phyloP scores from a whole-genome alignment of 2,329 filamentous ascomycete species.

The Calcarisporium arbuscula region DNA sequence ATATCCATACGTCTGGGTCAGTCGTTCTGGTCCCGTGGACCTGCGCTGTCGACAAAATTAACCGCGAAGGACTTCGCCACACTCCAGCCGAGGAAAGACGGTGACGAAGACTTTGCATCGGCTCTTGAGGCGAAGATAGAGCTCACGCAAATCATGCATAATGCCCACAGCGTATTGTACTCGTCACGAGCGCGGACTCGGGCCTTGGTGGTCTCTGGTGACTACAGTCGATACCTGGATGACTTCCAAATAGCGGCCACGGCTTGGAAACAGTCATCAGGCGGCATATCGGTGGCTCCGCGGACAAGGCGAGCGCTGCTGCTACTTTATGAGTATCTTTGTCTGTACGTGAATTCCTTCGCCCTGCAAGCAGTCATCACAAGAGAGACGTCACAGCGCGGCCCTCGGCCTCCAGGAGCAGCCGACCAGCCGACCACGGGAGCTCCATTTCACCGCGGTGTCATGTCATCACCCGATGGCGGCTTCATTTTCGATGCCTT shows the following conservation, averaged over 20 bases:
- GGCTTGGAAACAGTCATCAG: constrained; percentile 20
- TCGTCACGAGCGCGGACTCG: constrained; percentile 64
- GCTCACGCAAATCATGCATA: constrained; percentile 65
- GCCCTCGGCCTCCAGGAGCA: too few relatives aligned
- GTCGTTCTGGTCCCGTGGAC: constrained; percentile 68
- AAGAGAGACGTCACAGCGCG: too few relatives aligned
- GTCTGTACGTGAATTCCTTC: constrained; percentile 69
- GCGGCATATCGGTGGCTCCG: constrained; percentile 64
- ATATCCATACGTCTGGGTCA: constrained; percentile 67
- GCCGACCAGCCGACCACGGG: too few relatives aligned
- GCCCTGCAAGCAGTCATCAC: constrained; percentile 71
- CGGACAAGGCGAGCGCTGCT: constrained; percentile 61
- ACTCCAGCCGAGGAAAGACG: constrained; percentile 49
- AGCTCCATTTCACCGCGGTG: too few relatives aligned
- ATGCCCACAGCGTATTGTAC: constrained; percentile 68
- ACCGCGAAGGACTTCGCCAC: constrained; percentile 63
- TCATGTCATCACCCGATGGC: too few relatives aligned
- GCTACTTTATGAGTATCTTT: constrained; percentile 66
- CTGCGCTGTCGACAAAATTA: constrained; percentile 59
- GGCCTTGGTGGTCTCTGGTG: constrained; percentile 62
- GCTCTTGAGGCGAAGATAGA: constrained; percentile 68
- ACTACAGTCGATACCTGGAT: constrained; percentile 64
- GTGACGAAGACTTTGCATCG: constrained; percentile 60
- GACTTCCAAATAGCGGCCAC: too few relatives aligned
- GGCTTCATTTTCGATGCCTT: too few relatives aligned